These are phyloP conservation scores for Vicia sativa DNA, from an alignment of 306 rosid species.

Conservation along the genomic window DNA sequence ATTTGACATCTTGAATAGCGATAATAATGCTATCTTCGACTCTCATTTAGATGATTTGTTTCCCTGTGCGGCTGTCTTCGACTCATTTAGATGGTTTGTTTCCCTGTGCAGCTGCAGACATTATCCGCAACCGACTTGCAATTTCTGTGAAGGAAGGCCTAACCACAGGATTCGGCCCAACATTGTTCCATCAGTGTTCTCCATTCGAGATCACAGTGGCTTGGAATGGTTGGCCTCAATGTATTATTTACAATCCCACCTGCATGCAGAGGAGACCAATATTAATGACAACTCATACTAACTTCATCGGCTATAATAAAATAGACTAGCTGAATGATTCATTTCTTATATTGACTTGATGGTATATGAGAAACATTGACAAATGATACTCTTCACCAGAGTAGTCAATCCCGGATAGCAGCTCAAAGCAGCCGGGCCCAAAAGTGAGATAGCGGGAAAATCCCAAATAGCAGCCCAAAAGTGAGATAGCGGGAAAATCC, in stretches of 20 bases:
- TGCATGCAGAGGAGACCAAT: conserved; percentile 39
- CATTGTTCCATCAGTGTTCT: conserved; percentile 85
- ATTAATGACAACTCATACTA: conserved; percentile 13
- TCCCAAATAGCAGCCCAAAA: too few species aligned
- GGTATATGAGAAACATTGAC: background rate
- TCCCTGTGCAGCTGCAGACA: conserved; percentile 67
- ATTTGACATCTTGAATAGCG: conserved; percentile 12
- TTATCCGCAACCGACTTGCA: conserved; percentile 68
- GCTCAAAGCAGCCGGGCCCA: too few species aligned
- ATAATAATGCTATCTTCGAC: conserved; percentile 1
- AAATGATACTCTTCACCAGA: background rate
- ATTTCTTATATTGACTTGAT: background rate
- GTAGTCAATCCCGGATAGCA: too few species aligned
- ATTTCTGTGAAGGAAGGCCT: conserved; percentile 90
- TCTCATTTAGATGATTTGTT: conserved; percentile 47
- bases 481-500: too few species aligned
- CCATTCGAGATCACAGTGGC: conserved; percentile 75
- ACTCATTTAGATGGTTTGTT: conserved; percentile 48
- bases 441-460: too few species aligned
- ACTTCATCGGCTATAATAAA: background rate
- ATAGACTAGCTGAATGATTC: background rate
- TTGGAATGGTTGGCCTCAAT: conserved; percentile 73
- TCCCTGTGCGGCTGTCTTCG: conserved; percentile 41
- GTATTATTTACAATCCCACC: conserved; percentile 92
- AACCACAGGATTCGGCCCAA: conserved; percentile 78